phyloP scores from a whole-genome alignment of 2,329 filamentous ascomycete species.

The Clarireedia hainanense region DNA sequence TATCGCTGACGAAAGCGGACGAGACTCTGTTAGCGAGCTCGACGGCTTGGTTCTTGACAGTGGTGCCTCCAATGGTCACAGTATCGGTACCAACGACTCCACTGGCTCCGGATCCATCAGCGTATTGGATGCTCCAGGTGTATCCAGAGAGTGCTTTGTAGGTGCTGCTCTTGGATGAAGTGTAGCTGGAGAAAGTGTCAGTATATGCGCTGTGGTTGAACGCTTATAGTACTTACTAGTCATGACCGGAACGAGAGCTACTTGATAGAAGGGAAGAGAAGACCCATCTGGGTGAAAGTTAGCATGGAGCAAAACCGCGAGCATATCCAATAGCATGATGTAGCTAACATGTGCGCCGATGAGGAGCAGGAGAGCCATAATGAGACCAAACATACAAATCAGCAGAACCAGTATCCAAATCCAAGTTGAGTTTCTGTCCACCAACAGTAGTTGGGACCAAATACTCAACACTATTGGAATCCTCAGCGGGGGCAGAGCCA shows the following conservation, averaged over 20 bases:
- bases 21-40: conserved; percentile 28
- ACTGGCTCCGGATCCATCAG: conserved; percentile 31
- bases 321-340: background rate
- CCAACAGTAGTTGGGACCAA: conserved; percentile 22
- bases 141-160: conserved; percentile 21
- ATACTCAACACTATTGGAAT: conserved; percentile 23
- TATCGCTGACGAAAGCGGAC: conserved; percentile 25
- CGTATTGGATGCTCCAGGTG: conserved; percentile 27
- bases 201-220: background rate
- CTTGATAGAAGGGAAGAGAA: conserved; percentile 23
- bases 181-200: conserved; percentile 12
- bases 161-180: conserved; percentile 20
- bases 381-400: conserved; percentile 24
- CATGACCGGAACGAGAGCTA: conserved; percentile 5
- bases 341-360: background rate
- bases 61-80: conserved; percentile 28
- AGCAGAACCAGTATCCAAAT: conserved; percentile 27
- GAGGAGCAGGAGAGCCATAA: background rate
- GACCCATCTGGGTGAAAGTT: conserved; percentile 18
- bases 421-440: conserved; percentile 26
- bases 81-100: conserved; percentile 29
- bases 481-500: conserved; percentile 19
- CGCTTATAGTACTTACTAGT: background rate
- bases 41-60: conserved; percentile 25
- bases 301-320: background rate